Conservation (phyloP, 495 filamentous ascomycete genomes). For the Melanomma pulvis-pyrius region DNA sequence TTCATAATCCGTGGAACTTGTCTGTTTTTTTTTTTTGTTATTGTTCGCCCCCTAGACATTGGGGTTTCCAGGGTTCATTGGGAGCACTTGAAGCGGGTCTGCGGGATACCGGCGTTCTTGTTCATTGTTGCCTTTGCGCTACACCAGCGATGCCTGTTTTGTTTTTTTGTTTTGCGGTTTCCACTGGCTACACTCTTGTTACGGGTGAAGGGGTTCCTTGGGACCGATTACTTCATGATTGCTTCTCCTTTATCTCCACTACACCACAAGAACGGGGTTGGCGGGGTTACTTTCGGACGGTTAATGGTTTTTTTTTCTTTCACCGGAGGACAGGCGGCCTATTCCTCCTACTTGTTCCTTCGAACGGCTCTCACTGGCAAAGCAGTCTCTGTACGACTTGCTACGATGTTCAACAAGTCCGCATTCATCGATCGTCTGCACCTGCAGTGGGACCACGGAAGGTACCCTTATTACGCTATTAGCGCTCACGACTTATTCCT, state of each 20-base stretch:
- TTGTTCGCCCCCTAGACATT: constrained; percentile 18
- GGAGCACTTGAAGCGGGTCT: constrained; percentile 27
- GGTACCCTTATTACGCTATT: neutral
- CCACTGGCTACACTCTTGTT: constrained; percentile 10
- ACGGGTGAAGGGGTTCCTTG: neutral
- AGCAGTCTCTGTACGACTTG: neutral
- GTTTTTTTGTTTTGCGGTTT: constrained; percentile 15
- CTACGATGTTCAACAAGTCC: neutral
- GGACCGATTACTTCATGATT: constrained; percentile 9
- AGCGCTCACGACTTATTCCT: constrained; percentile 14
- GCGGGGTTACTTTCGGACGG: constrained; percentile 1
- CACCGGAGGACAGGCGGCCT: neutral
- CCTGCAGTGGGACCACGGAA: neutral
- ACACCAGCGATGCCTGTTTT: constrained; percentile 7
- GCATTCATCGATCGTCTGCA: neutral
- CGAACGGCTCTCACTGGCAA: neutral
- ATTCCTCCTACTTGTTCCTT: neutral
- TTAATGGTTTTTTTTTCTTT: constrained; percentile 28
- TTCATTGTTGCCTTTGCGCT: constrained; percentile 14
- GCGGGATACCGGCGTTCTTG: constrained; percentile 22
- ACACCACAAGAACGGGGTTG: constrained; percentile 24
- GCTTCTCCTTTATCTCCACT: constrained; percentile 14
- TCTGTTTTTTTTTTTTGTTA: constrained; percentile 18
- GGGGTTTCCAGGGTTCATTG: constrained; percentile 15
- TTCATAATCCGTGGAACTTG: constrained; percentile 15